phyloP scores from a whole-genome alignment of 1,284 basidiomycete species.

The Ganoderma meredithae region DNA sequence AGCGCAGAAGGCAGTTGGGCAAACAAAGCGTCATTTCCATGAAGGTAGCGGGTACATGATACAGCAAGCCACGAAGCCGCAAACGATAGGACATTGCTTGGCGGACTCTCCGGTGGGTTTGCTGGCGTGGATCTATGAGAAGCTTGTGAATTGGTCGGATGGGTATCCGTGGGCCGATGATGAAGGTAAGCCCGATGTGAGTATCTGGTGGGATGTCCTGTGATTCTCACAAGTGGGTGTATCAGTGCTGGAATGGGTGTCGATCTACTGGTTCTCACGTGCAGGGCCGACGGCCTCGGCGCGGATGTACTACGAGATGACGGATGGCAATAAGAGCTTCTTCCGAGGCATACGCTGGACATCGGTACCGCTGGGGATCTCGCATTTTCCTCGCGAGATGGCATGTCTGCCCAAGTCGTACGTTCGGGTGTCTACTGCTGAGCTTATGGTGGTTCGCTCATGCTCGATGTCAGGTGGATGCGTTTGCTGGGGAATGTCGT shows the following conservation, averaged over 20 bases:
- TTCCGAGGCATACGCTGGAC: constrained; percentile 23
- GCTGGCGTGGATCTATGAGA: constrained; percentile 3
- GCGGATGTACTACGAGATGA: constrained; percentile 49
- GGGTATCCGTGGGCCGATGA: constrained; percentile 51
- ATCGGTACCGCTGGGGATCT: constrained; percentile 42
- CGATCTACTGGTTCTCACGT: constrained; percentile 31
- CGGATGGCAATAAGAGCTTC: not conserved
- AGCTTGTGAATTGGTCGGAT: constrained; percentile 55
- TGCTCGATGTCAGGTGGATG: constrained; percentile 31
- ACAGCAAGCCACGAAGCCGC: constrained; percentile 45
- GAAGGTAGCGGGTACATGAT: constrained; percentile 41
- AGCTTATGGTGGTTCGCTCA: not conserved
- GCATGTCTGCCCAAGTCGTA: constrained; percentile 32
- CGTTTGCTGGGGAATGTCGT: constrained; percentile 38
- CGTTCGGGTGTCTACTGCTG: not conserved
- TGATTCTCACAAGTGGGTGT: not conserved
- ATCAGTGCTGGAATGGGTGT: constrained; percentile 25
- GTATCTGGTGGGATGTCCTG: not conserved
- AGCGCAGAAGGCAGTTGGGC: constrained; percentile 21
- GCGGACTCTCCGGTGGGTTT: constrained; percentile 56
- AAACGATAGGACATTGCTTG: constrained; percentile 54
- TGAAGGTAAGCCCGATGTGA: constrained; percentile 44
- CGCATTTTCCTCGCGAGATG: constrained; percentile 44
- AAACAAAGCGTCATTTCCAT: not conserved
- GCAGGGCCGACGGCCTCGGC: constrained; percentile 47